Evolutionary conservation across 2,329 filamentous ascomycete species (phyloP).

Genomic region (Rosellinia necatrix): DNA sequence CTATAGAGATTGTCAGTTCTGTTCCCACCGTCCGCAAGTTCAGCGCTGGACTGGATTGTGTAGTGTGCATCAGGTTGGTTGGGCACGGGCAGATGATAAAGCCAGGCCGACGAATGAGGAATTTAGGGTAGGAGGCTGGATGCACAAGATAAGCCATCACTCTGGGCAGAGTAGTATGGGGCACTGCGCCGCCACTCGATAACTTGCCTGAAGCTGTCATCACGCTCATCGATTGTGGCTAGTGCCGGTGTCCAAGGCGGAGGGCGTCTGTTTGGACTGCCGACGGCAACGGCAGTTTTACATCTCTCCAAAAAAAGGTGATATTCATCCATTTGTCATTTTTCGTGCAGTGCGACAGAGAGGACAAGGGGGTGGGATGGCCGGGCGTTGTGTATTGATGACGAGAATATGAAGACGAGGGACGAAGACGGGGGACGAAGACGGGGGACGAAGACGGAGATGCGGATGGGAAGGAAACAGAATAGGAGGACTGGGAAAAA

Average conservation of each 20-base stretch:
- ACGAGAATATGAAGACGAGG: background rate
- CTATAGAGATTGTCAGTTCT: slow-evolving; percentile 12
- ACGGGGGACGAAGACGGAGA: background rate
- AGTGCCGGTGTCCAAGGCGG: slow-evolving; percentile 3
- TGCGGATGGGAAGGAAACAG: slow-evolving; percentile 7
- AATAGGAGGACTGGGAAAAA: too few relatives aligned
- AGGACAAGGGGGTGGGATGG: background rate
- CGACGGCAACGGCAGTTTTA: background rate
- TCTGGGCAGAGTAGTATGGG: background rate
- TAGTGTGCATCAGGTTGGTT: background rate
- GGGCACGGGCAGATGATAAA: background rate
- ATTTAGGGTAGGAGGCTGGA: background rate
- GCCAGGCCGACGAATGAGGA: background rate
- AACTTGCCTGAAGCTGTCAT: slow-evolving; percentile 21
- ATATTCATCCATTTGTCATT: background rate
- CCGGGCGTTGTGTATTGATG: slow-evolving; percentile 4
- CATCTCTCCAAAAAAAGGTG: background rate
- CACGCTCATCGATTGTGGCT: background rate
- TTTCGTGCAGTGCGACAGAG: background rate
- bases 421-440: too few relatives aligned
- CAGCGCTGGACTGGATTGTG: background rate
- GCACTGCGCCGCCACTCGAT: background rate
- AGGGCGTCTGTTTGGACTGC: background rate
- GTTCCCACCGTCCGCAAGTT: background rate
- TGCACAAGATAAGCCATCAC: background rate